Base-by-base conservation (phyloP, 1,284 basidiomycete genomes). In the Boletus albobrunnescens region DNA sequence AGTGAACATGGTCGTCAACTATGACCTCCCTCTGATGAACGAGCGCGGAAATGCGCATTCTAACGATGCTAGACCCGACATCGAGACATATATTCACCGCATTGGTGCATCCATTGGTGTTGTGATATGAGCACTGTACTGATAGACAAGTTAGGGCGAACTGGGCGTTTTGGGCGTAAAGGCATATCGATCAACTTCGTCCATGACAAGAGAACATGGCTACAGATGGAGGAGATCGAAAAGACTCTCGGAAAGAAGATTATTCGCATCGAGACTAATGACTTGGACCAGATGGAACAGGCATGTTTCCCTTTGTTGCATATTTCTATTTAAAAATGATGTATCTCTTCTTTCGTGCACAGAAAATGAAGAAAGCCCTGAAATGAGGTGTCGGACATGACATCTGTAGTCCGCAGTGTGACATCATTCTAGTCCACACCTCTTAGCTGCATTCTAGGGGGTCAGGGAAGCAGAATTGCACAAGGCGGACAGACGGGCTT, bases 1-100 rank as follows among this genome's bases (percentile, higher is more conserved):
- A 74, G 96, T 99, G 56, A 99, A 98, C 74, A 94, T 97, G 91
- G 93, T 96, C 17, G 90, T 95, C 64, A 98, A 99, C 73, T 99
- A 99, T 67, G 96, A 99, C 68, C 79, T 99, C 43, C 96, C 96
- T 1, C 75, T 91, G 56, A 79, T 91, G 72, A 82, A 80, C 60
- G 84, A 88, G 59, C 78, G 82, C 14, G 74, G 75, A 46, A 73
- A 72, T 55, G 57, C 62, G 3, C 63, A 64, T 51, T 58, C 64
- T 27, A 61, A 61, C 22, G 81, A 82, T 55, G 72, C 71, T 37
- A 71, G 67, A 54, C 91, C 94, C 0, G 96, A 99, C 67, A 76
- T 94, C 26, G 96, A 99, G 74, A 99, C 95, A 1, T 99, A 99
- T 67, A 85, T 99, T 49, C 96, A 99, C 71, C 85, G 96, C 55